Base-by-base conservation (phyloP, 176 grass and related monocot genomes). In the Typha latifolia region DNA sequence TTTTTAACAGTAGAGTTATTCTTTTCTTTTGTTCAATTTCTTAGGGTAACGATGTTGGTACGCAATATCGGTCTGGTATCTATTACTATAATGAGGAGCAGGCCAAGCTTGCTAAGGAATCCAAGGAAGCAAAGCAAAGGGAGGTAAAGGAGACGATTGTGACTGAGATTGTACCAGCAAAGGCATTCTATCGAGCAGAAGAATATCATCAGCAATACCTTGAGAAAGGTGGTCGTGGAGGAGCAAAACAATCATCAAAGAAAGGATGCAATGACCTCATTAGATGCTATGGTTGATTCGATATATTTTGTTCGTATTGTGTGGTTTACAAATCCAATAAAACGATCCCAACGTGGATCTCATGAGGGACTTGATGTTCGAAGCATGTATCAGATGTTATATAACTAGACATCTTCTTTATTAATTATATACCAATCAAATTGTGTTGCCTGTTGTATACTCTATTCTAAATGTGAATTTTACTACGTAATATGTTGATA, bases 31-130 rank as follows among this genome's bases (percentile, higher is more conserved):
- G 14, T 14, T 48, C 14, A 56, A 9, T 22, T 66, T 26, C 55
- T 14, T 70, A 90, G 93, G 93, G 88, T 78, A 82, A 84, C 48
- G 88, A 97, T 78, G 81, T 87, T 11, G 88, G 93, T 47, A 89
- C 85, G n/a, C 93, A 97, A 62, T 97, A 97, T 80, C 73, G 93
- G 13, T 97, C 93, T 14, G 93, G 93, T 61, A 97, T 92, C 80
- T 97, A 97, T 75, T 92, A 87, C 83, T 97, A 97, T 69, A 92
- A 66, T 27, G 69, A 82, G 62, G 88, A 86, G 66, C 93, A 97
- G 78, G 83, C 84, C 66, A 71, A 16, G 73, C 10, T 65, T 29
- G 88, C 93, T 14, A 62, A 62, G 29, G 81, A 80, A 63, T 92
- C 85, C 12, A 34, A 80, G 66, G 88, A 72, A 49, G 75, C 22